Evolutionary conservation across 768 basidiomycete species (phyloP), one percentile per base, ranked within the genome.

Genomic region (Tulasnella calospora): DNA sequence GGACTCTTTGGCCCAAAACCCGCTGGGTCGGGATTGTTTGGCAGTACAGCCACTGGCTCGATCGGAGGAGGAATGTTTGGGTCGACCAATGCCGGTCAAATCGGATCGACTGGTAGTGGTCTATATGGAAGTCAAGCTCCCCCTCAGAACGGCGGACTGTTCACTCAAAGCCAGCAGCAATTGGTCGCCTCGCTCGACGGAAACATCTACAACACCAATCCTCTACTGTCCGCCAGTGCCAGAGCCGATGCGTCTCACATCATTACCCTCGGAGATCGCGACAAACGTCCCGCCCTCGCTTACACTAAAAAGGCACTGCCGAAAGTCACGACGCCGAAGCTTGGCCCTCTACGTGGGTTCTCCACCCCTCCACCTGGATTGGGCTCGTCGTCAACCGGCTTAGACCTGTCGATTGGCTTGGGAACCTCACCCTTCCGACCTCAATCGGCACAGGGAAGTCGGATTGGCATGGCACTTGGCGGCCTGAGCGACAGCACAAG

Each of bases 111-210:
- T 85, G 87, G 85, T 73, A 71, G 87, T 88, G 35, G 46, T 23
- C n/a, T 36, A 85, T 84, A 13, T 84, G 85, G 27, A 83, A 86
- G 76, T 79, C 67, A 85, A 85, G 44, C 83, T 35, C 67, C 40
- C 74, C 55, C 23, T 36, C 15, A 1, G 57, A 61, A 77, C 7
- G 74, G 74, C 23, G 74, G 44, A 38, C 80, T 38, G 46, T 55
- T 55, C 12, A 36, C 33, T 17, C 79, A 69, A 71, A 27, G n/a
- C 57, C 89, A 90, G 84, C 90, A 89, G 47, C 84, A 88, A 0
- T 86, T 97, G 75, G 92, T 92, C 12, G 93, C 95, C 1, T 96
- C 96, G 27, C 94, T 98, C 82, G 91, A 93, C 36, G 93, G 96
- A 83, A 86, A 86, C 80, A 84, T 85, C 0, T 86, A 86, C 82